Evolutionary conservation across 768 basidiomycete species (phyloP).

Genomic region (Mycena sanguinolenta): DNA sequence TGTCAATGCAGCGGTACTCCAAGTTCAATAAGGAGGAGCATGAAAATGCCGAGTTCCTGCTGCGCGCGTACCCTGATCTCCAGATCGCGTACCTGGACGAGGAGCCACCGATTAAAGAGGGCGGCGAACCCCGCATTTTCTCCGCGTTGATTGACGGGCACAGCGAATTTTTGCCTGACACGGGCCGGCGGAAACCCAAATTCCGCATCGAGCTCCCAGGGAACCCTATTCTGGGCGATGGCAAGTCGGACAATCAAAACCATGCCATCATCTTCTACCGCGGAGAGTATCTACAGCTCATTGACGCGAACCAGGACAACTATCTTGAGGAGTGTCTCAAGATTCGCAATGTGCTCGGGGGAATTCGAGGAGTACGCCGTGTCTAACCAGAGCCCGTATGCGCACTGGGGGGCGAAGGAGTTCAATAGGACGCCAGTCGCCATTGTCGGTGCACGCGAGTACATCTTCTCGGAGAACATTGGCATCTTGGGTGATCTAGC

Average conservation of each 20-base stretch:
- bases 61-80: slow-evolving; percentile 97
- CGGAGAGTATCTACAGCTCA: slow-evolving; percentile 98
- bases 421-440: slow-evolving; percentile 92
- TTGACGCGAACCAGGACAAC: slow-evolving; percentile 99
- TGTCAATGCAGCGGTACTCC: slow-evolving; percentile 99
- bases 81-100: slow-evolving; percentile 99
- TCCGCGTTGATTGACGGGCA: slow-evolving; percentile 98
- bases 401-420: slow-evolving; percentile 89
- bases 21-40: slow-evolving; percentile 99
- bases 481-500: slow-evolving; percentile 99
- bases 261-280: slow-evolving; percentile 99
- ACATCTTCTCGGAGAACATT: slow-evolving; percentile 99
- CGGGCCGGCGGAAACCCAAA: slow-evolving; percentile 91
- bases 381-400: slow-evolving; percentile 91
- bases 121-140: slow-evolving; percentile 95
- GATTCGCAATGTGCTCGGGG: slow-evolving; percentile 96
- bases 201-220: slow-evolving; percentile 99
- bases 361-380: slow-evolving; percentile 96
- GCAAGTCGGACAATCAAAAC: slow-evolving; percentile 99
- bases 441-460: slow-evolving; percentile 98
- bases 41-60: slow-evolving; percentile 97
- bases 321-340: slow-evolving; percentile 99
- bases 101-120: slow-evolving; percentile 93
- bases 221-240: slow-evolving; percentile 98
- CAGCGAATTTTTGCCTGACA: slow-evolving; percentile 93